Base-by-base conservation (phyloP, 2,329 filamentous ascomycete genomes). In the Hypoxylon sp. region DNA sequence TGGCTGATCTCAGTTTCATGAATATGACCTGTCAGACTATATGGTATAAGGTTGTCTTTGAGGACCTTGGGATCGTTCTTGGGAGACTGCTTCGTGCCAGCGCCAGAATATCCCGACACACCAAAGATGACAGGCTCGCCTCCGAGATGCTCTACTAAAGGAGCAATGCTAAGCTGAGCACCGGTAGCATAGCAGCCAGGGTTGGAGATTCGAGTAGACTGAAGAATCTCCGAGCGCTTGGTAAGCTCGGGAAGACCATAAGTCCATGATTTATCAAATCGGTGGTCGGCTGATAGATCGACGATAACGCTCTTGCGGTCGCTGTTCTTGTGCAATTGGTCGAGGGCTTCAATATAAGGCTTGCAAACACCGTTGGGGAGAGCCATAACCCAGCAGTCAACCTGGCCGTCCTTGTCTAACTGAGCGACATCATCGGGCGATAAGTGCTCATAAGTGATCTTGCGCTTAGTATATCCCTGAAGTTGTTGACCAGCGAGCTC, bases 361-460 rank as follows among this genome's bases (percentile, higher is more conserved):
- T 94, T 92, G 88, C 93, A 98, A 53, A 97, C 93, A 67, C 93
- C 93, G 77, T 98, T 99, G 48, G 95, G 96, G 30, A 98, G 89
- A 36, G 96, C 96, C 93, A 98, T 96, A 48, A 98, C 93, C 94
- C 94, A 98, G 82, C 93, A 96, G 82, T 98, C 95, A 53, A 98
- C 90, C 75, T 94, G 89, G 56, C 92, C 92, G 32, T 91, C 89
- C 78, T 92, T 90, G 69, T 96, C 93, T 88, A 98, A 93, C 63
- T 90, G 87, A 69, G 90, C 89, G 11, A 97, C 90, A 73, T 98
- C 95, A 72, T 98, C 95, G 5, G 93, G 88, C 61, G 88, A 90
- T 48, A 98, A 85, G 79, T 94, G 97, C 80, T 97, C 93, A 81
- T 99, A 99, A 69, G 89, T 93, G 73, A 99, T 93, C 67, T 97